Percentiles rank a stretch among this genome's conserved stretches.
Evolutionary conservation across 2,329 filamentous ascomycete species (phyloP).

Genomic region (Xylaria digitata): DNA sequence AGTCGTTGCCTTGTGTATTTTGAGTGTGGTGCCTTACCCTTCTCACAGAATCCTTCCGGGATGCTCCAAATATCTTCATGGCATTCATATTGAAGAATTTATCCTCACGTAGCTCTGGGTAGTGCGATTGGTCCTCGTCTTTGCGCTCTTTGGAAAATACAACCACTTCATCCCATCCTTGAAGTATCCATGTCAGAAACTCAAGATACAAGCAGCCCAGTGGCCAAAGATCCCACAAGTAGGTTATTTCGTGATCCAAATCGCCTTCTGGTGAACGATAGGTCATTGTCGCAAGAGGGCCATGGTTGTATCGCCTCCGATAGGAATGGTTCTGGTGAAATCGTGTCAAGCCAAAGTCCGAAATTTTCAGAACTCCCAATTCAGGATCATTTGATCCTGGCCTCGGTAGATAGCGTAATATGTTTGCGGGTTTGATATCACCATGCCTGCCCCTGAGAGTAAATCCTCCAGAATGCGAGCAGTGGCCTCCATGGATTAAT

Average conservation of each 20-base stretch:
- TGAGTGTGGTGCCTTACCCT: not conserved
- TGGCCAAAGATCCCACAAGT: slow-evolving; percentile 36
- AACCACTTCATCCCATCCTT: slow-evolving; percentile 34
- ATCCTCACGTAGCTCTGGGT: not conserved
- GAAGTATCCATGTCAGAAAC: slow-evolving; percentile 38
- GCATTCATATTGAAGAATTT: slow-evolving; percentile 1
- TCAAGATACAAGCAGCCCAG: slow-evolving; percentile 37
- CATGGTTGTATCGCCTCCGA: not conserved
- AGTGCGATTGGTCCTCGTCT: not conserved
- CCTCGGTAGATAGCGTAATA: not conserved
- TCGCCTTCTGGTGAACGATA: slow-evolving; percentile 13
- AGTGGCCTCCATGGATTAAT: not conserved
- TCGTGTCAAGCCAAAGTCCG: slow-evolving; percentile 9
- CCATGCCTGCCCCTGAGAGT: slow-evolving; percentile 12
- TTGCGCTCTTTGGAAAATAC: slow-evolving; percentile 21
- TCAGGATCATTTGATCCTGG: not conserved
- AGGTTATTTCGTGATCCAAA: not conserved
- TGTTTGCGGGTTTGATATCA: slow-evolving; percentile 9
- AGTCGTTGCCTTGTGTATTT: not conserved
- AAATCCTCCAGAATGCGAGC: not conserved
- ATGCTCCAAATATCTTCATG: not conserved
- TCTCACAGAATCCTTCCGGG: not conserved
- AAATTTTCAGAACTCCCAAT: not conserved
- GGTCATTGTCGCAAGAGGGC: not conserved
- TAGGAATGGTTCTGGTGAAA: not conserved